phyloP scores from a whole-genome alignment of 73 alveolate species.

The Paraurostyla sp. region DNA sequence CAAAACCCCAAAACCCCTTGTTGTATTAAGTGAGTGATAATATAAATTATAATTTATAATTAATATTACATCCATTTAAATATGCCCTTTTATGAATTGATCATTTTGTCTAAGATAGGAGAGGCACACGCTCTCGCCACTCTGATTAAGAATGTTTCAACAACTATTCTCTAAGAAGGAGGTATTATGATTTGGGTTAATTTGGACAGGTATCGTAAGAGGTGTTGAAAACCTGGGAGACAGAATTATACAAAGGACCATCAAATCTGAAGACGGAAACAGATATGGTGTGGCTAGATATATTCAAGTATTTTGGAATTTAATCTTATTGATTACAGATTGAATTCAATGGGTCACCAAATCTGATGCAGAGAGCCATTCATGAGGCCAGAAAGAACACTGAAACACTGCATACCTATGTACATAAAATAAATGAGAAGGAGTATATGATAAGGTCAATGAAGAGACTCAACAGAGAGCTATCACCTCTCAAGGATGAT shows the following conservation, averaged over 20 bases:
- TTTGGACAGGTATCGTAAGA: conserved; percentile 47
- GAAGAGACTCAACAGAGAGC: conserved; percentile 36
- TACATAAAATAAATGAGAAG: conserved; percentile 19
- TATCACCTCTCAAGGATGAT: conserved; percentile 53
- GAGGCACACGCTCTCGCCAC: conserved; percentile 61
- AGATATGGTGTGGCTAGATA: conserved; percentile 55
- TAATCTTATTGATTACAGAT: not conserved
- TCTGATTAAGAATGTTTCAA: conserved; percentile 43
- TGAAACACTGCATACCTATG: conserved; percentile 7
- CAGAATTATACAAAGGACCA: conserved; percentile 42
- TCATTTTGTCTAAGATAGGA: conserved; percentile 60
- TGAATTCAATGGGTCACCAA: conserved; percentile 61
- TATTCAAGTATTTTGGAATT: conserved; percentile 13
- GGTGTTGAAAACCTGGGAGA: conserved; percentile 60
- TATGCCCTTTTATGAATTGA: conserved; percentile 69
- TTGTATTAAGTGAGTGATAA: not conserved
- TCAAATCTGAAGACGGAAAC: conserved; percentile 55
- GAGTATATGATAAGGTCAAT: conserved; percentile 40
- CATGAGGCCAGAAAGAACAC: conserved; percentile 1
- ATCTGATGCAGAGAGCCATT: not conserved
- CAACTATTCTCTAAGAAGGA: conserved; percentile 56
- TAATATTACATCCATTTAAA: conserved; percentile 7
- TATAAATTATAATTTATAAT: not conserved
- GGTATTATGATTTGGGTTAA: not conserved
- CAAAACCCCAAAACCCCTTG: too few relatives aligned